These are phyloP conservation scores for Colletotrichum euphorbiae DNA, from an alignment of 2,329 filamentous ascomycete species.

Conservation along the genomic window DNA sequence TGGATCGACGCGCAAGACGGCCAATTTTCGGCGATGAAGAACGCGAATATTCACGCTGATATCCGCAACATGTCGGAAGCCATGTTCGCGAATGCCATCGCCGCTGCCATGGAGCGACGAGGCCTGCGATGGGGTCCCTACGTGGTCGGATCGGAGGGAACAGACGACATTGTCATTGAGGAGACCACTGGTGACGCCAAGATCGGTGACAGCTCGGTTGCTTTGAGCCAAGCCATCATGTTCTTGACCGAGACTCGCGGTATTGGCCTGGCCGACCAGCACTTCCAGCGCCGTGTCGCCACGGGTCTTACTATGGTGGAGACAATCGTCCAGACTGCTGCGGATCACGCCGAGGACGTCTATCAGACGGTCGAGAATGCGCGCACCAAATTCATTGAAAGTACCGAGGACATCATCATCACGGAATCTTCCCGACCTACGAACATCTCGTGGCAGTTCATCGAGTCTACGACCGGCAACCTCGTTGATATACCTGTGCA, in stretches of 20 bases:
- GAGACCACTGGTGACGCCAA: conserved; percentile 47
- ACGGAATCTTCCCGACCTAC: conserved; percentile 44
- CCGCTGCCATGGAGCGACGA: conserved; percentile 45
- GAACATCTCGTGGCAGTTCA: conserved; percentile 43
- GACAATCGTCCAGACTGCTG: conserved; percentile 46
- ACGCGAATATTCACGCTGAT: conserved; percentile 47
- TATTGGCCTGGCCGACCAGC: conserved; percentile 47
- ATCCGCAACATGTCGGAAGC: conserved; percentile 47
- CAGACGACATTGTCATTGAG: conserved; percentile 39
- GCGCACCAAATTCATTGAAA: conserved; percentile 44
- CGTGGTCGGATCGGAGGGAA: conserved; percentile 40
- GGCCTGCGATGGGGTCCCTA: conserved; percentile 48
- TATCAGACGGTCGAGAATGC: conserved; percentile 44
- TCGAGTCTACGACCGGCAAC: conserved; percentile 44
- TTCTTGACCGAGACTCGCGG: conserved; percentile 49
- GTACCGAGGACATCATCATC: conserved; percentile 46
- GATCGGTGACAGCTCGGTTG: conserved; percentile 47
- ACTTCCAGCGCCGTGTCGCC: conserved; percentile 47
- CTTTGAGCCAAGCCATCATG: conserved; percentile 46
- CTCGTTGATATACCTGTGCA: conserved; percentile 45
- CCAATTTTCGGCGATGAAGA: conserved; percentile 50
- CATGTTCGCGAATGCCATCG: conserved; percentile 46
- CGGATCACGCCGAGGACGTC: conserved; percentile 45
- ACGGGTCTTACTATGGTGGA: conserved; percentile 46
- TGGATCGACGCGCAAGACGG: conserved; percentile 45